Base-by-base conservation (phyloP, 2,329 filamentous ascomycete genomes). In the Conoideocrella luteorostrata region DNA sequence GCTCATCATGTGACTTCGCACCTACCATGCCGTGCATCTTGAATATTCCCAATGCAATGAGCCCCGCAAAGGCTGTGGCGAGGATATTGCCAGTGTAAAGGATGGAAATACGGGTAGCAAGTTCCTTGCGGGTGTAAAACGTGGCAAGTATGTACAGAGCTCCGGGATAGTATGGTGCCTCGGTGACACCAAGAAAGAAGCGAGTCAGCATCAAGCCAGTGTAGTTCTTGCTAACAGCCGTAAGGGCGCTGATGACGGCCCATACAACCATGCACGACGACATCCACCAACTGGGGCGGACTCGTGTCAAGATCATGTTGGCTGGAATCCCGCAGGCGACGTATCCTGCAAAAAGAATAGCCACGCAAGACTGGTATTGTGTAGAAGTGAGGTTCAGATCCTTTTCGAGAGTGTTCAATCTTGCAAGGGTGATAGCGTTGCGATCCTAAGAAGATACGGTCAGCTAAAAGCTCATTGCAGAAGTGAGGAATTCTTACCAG, bases 1-100 rank as follows among this genome's bases (percentile, higher is more conserved):
- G 26, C 26, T 28, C 13, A 7, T 28, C 26, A 28, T 7, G 26
- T 7, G 13, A 28, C 26, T 7, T n/a, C n/a, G 34, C n/a, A 39
- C 36, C n/a, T 17, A 39, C 36, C 38, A 41, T n/a, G 13, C 28
- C 39, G 20, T 32, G 26, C 26, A 30, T 41, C 12, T 54, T 48
- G 1, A 77, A 78, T 39, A 87, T 83, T 2, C 81, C 77, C 0
- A 74, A 75, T 0, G 74, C 72, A 26, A 81, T 74, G 3, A 80
- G 58, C 2, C 80, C 82, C 0, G 80, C 80, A 53, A 87, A 86
- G 0, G 82, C 82, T 1, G 81, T 81, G 1, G 78, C 80, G 5
- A 86, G 71, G 10, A 86, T 66, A 5, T 79, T 78, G 0, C 80
- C 84, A 0, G 78, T 78, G 45, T 74, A 67, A 1, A 67, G 67